Percentiles rank a stretch among this genome's conserved stretches.
phyloP scores from a whole-genome alignment of 2,329 filamentous ascomycete genomes.

The Epichloe scottii region DNA sequence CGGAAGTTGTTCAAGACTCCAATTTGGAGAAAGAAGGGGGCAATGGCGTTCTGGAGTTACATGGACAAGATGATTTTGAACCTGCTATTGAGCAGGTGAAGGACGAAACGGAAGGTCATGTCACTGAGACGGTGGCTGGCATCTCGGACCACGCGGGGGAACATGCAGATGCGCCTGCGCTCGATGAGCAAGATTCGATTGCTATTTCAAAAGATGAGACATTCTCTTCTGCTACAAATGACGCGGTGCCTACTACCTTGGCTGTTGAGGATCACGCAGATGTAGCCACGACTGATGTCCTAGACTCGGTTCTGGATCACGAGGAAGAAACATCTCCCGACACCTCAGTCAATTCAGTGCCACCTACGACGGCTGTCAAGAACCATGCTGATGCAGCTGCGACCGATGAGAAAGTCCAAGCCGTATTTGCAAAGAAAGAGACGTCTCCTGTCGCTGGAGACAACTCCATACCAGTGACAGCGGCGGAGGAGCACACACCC shows the following conservation, averaged over 20 bases:
- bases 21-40: constrained; percentile 14
- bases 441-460: neutral
- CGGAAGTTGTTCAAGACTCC: constrained; percentile 17
- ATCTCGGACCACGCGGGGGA: neutral
- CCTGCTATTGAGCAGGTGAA: neutral
- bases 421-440: neutral
- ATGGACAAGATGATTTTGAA: neutral
- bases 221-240: neutral
- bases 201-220: neutral
- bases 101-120: neutral
- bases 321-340: neutral
- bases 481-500: neutral
- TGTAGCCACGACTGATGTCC: neutral
- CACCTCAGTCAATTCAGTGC: neutral
- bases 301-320: neutral
- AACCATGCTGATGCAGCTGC: neutral
- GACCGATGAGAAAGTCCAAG: neutral
- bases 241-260: neutral
- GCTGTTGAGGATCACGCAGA: neutral
- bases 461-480: neutral
- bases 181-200: neutral
- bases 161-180: neutral
- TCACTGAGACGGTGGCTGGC: neutral
- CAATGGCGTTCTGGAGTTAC: neutral
- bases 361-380: neutral